These are phyloP conservation scores for Nannochloropsis gaditana DNA, from an alignment of 108 stramenopile genomes.

Conservation along the genomic window DNA sequence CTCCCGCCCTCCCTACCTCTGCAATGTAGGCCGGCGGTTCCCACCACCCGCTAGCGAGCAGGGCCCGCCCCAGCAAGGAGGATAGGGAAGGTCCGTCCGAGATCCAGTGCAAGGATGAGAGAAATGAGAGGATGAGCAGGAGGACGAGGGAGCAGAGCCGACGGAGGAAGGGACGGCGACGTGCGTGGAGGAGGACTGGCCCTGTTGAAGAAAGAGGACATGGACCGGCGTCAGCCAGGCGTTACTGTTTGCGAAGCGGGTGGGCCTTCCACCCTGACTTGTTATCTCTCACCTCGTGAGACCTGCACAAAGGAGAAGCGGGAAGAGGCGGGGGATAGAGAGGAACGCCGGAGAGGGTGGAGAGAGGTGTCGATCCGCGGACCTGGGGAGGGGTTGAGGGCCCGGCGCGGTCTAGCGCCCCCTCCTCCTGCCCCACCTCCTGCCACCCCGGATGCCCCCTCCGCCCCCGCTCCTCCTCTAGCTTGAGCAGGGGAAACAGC, in stretches of 20 bases:
- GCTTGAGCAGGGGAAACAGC: not conserved
- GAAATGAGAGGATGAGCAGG: not conserved
- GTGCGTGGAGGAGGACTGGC: not conserved
- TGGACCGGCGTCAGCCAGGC: not conserved
- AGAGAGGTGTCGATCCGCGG: not conserved
- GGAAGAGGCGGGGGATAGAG: not conserved
- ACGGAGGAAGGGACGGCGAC: not conserved
- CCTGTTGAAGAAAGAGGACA: not conserved
- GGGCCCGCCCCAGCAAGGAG: not conserved
- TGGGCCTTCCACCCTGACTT: not conserved
- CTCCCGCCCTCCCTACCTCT: not conserved
- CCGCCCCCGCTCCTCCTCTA: too few species aligned
- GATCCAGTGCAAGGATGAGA: not conserved
- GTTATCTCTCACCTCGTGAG: not conserved
- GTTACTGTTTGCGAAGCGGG: not conserved
- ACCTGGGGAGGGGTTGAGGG: not conserved
- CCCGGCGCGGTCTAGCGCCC: not conserved
- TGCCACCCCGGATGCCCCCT: too few species aligned
- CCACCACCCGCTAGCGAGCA: not conserved
- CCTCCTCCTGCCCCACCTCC: not conserved
- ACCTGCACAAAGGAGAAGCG: not conserved
- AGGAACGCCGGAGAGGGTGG: not conserved
- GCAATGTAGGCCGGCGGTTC: not conserved
- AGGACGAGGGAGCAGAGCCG: not conserved
- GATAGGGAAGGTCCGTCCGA: not conserved